Base-by-base conservation (phyloP, 352 stramenopile species). In the Phytophthora capsici region DNA sequence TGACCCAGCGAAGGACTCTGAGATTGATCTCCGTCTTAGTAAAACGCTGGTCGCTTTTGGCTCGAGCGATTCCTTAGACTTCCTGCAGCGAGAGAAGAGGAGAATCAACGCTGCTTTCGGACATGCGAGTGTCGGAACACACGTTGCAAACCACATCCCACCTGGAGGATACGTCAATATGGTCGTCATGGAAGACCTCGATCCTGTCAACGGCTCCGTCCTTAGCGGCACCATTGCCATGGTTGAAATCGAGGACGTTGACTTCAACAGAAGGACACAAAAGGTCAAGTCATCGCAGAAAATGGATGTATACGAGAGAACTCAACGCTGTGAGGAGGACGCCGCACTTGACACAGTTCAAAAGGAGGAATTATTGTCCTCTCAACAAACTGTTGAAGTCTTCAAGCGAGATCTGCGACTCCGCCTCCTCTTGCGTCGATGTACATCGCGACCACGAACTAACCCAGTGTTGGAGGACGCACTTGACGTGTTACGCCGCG, bases 121-220 rank as follows among this genome's bases (percentile, higher is more conserved):
- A 8, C 9, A 26, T 16, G 23, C 17, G 20, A 37, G 50, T 12
- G 34, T 57, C 25, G 36, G 50, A 12, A 16, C 23, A 6, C 14
- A 25, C 16, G 36, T 17, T 19, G 23, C 36, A 10, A 58, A 16
- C 12, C 17, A 8, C 25, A 48, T 22, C 19, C 23, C 36, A 6
- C 23, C 50, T 25, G 32, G 32, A 46, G 50, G 50, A 1, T 47
- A 57, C 16, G 36, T 57, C 36, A 22, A 20, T 4, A 57, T 57
- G 50, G 50, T 57, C 16, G 13, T 57, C 16, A 57, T 47, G 50
- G 36, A 57, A 47, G 50, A 57, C 22, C 50, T 57, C 3, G 16
- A 48, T 23, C 50, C 50, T 17, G 14, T 26, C 7, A 14, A 37
- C 9, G 50, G 50, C 37, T n/a, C 20, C n/a, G 22, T 28, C 14